Conservation (phyloP, 441 rosid genomes). For the Erodium trifolium region DNA sequence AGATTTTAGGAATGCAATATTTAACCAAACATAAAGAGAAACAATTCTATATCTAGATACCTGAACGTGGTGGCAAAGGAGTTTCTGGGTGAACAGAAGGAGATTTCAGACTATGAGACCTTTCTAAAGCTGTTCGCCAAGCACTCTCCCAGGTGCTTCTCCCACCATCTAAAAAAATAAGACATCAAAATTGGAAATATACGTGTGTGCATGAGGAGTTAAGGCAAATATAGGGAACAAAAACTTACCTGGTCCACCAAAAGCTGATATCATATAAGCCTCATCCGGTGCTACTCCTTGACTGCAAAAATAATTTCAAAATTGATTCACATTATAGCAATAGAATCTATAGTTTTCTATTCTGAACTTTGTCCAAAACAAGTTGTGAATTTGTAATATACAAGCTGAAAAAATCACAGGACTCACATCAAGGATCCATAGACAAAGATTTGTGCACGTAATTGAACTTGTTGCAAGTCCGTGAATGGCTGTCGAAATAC, state of each 20-base stretch:
- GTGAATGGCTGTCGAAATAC: constrained; percentile 87
- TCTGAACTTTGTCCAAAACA: no score
- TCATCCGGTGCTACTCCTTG: constrained; percentile 92
- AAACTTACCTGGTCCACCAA: constrained; percentile 80
- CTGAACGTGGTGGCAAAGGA: constrained; percentile 60
- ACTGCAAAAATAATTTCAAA: constrained; percentile 39
- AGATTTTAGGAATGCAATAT: constrained; percentile 15
- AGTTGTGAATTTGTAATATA: background rate
- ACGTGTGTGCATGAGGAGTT: constrained; percentile 7
- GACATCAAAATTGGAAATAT: constrained; percentile 18
- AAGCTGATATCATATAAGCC: constrained; percentile 91
- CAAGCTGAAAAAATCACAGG: constrained; percentile 4
- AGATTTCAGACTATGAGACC: constrained; percentile 49
- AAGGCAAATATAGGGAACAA: constrained; percentile 10
- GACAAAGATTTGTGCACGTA: constrained; percentile 97
- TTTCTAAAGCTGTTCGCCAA: constrained; percentile 64
- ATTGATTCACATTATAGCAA: background rate
- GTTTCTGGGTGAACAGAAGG: constrained; percentile 49
- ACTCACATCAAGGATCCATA: constrained; percentile 95
- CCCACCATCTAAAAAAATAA: constrained; percentile 57
- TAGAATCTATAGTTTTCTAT: no score
- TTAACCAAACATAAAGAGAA: constrained; percentile 13
- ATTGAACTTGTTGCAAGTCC: constrained; percentile 94
- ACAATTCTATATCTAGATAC: constrained; percentile 28
- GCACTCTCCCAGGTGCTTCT: constrained; percentile 80